A percentile compares a stretch with the other conserved stretches of the same genome.
These are phyloP conservation scores for Phytophthora foliorum DNA, from an alignment of 352 stramenopile species.

Conservation along the genomic window DNA sequence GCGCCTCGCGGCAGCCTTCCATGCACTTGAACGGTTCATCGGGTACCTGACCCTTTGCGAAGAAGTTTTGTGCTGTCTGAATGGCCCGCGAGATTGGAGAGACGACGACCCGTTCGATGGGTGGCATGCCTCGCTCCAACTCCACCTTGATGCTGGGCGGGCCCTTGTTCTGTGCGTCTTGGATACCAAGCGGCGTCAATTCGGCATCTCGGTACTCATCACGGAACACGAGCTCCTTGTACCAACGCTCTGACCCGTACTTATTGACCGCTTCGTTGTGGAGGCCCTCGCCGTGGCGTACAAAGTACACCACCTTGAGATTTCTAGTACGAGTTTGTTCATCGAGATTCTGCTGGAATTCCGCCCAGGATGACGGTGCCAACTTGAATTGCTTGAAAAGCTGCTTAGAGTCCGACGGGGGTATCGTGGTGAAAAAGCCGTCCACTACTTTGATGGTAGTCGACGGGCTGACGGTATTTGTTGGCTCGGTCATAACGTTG, in stretches of 20 bases:
- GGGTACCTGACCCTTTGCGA: slow-evolving; percentile 41
- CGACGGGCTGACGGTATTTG: neutral
- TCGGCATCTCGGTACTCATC: slow-evolving; percentile 64
- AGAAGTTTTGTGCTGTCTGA: slow-evolving; percentile 73
- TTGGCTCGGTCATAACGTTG: slow-evolving; percentile 7
- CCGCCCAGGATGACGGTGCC: slow-evolving; percentile 15
- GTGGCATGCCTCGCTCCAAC: slow-evolving; percentile 66
- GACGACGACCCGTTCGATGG: slow-evolving; percentile 43
- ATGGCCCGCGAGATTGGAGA: slow-evolving; percentile 76
- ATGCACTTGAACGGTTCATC: slow-evolving; percentile 59
- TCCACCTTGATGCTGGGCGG: slow-evolving; percentile 46
- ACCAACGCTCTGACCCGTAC: slow-evolving; percentile 63
- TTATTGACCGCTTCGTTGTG: slow-evolving; percentile 75
- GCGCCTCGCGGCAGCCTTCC: slow-evolving; percentile 68
- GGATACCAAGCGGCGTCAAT: slow-evolving; percentile 62
- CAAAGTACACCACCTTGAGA: slow-evolving; percentile 77
- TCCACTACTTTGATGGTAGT: slow-evolving; percentile 11
- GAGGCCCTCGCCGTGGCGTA: slow-evolving; percentile 74
- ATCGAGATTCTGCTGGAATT: slow-evolving; percentile 21
- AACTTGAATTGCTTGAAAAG: slow-evolving; percentile 28
- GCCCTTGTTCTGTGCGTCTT: slow-evolving; percentile 55
- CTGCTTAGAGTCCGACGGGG: slow-evolving; percentile 1
- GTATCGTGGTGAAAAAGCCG: slow-evolving; percentile 18
- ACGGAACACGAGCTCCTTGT: slow-evolving; percentile 60
- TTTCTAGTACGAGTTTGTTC: neutral